Evolutionary conservation across 495 filamentous ascomycete species (phyloP).

Genomic region (Penicillium nucicola): DNA sequence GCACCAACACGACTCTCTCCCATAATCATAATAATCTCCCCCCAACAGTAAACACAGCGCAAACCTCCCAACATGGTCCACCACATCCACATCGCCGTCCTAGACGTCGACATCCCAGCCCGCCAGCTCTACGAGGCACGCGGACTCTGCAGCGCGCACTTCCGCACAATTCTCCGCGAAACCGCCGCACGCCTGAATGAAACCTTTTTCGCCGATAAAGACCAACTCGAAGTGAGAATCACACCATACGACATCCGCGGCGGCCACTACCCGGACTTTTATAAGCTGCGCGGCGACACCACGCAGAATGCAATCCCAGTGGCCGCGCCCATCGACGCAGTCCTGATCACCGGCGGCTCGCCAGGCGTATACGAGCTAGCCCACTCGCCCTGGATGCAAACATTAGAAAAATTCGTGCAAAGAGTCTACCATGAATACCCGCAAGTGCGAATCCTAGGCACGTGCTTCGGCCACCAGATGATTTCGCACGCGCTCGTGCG

Average conservation of each 20-base stretch:
- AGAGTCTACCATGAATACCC: slow-evolving; percentile 33
- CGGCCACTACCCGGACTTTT: slow-evolving; percentile 26
- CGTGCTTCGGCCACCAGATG: slow-evolving; percentile 42
- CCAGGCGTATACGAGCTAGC: slow-evolving; percentile 29
- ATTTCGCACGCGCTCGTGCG: slow-evolving; percentile 34
- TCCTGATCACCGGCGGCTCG: slow-evolving; percentile 33
- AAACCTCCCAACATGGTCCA: slow-evolving; percentile 14
- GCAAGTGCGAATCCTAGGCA: slow-evolving; percentile 35
- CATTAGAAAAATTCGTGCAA: slow-evolving; percentile 23
- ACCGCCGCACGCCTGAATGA: slow-evolving; percentile 26
- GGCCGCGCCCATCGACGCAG: slow-evolving; percentile 24
- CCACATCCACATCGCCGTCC: slow-evolving; percentile 31
- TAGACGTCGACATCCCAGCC: slow-evolving; percentile 34
- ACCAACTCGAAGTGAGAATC: slow-evolving; percentile 23
- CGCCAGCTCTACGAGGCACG: slow-evolving; percentile 28
- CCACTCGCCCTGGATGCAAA: slow-evolving; percentile 28
- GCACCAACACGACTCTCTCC: slow-evolving; percentile 5
- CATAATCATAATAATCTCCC: not conserved
- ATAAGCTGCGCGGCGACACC: slow-evolving; percentile 16
- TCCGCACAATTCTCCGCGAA: slow-evolving; percentile 28
- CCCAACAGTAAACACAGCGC: not conserved
- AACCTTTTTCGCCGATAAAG: slow-evolving; percentile 1
- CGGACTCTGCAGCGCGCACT: slow-evolving; percentile 34
- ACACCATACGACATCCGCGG: slow-evolving; percentile 33
- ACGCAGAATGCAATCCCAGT: slow-evolving; percentile 8